These are phyloP conservation scores for Pochonia chlamydosporia DNA, from an alignment of 2,329 filamentous ascomycete genomes.

Conservation along the genomic window DNA sequence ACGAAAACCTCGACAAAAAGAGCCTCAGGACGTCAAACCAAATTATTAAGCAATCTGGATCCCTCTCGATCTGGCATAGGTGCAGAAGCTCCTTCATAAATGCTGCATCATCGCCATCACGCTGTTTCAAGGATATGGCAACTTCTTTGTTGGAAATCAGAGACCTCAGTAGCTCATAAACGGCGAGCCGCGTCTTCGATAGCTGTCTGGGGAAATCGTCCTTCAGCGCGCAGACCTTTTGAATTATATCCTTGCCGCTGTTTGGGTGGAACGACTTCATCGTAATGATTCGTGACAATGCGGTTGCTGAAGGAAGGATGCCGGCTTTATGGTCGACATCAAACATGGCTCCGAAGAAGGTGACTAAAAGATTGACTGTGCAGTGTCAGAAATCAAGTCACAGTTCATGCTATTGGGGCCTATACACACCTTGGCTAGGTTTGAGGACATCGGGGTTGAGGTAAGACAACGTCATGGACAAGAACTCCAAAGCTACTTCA, in stretches of 20 bases:
- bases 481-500: slow-evolving; percentile 45
- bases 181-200: slow-evolving; percentile 43
- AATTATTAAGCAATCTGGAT: slow-evolving; percentile 49
- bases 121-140: slow-evolving; percentile 36
- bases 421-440: slow-evolving; percentile 35
- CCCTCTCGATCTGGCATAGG: slow-evolving; percentile 49
- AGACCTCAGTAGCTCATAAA: slow-evolving; percentile 42
- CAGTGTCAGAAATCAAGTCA: not conserved
- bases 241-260: slow-evolving; percentile 42
- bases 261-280: slow-evolving; percentile 47
- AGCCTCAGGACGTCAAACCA: slow-evolving; percentile 48
- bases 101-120: slow-evolving; percentile 33
- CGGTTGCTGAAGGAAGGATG: slow-evolving; percentile 47
- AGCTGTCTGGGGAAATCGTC: slow-evolving; percentile 53
- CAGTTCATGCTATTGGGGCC: not conserved
- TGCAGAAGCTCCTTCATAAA: slow-evolving; percentile 46
- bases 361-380: slow-evolving; percentile 39
- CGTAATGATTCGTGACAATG: slow-evolving; percentile 40
- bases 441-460: slow-evolving; percentile 40
- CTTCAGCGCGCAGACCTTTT: slow-evolving; percentile 42
- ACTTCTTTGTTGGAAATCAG: slow-evolving; percentile 39
- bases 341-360: slow-evolving; percentile 55
- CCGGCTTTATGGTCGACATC: slow-evolving; percentile 55
- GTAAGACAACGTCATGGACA: slow-evolving; percentile 47
- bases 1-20: slow-evolving; percentile 39